Conservation (phyloP, 345 rosid genomes). For the Clausena lansium region DNA sequence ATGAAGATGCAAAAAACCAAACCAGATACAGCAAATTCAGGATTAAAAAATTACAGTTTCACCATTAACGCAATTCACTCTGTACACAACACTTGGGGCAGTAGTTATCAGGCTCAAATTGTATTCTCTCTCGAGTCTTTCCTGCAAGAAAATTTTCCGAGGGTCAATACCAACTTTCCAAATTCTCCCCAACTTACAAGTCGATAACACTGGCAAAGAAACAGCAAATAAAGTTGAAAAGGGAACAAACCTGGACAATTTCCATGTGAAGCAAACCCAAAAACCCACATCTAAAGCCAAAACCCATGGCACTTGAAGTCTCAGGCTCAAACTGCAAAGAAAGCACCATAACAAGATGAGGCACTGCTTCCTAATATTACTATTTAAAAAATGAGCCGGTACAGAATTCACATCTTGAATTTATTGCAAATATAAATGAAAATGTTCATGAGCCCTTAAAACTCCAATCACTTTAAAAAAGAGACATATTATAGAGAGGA, state of each 20-base stretch:
- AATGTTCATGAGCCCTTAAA: slow-evolving; percentile 4
- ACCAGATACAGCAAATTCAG: background rate
- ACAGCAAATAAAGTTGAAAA: slow-evolving; percentile 13
- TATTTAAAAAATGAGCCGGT: background rate
- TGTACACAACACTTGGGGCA: slow-evolving; percentile 98
- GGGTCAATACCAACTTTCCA: background rate
- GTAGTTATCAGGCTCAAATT: slow-evolving; percentile 93
- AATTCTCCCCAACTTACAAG: slow-evolving; percentile 8
- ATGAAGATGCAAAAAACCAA: slow-evolving; percentile 11
- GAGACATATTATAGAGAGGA: background rate
- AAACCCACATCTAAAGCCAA: slow-evolving; percentile 98
- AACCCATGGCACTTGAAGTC: slow-evolving; percentile 98
- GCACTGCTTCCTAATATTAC: background rate
- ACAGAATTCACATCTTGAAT: background rate
- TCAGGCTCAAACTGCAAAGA: slow-evolving; percentile 91
- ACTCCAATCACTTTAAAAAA: background rate
- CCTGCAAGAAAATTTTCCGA: slow-evolving; percentile 47
- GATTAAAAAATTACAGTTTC: slow-evolving; percentile 70
- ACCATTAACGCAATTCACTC: slow-evolving; percentile 69
- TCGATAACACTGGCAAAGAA: background rate
- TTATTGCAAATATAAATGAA: background rate
- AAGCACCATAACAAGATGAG: slow-evolving; percentile 20
- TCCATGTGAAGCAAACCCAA: slow-evolving; percentile 99
- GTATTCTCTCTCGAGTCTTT: slow-evolving; percentile 99
- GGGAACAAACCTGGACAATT: slow-evolving; percentile 83